Conservation (phyloP, 345 rosid species). For the Populus davidiana region DNA sequence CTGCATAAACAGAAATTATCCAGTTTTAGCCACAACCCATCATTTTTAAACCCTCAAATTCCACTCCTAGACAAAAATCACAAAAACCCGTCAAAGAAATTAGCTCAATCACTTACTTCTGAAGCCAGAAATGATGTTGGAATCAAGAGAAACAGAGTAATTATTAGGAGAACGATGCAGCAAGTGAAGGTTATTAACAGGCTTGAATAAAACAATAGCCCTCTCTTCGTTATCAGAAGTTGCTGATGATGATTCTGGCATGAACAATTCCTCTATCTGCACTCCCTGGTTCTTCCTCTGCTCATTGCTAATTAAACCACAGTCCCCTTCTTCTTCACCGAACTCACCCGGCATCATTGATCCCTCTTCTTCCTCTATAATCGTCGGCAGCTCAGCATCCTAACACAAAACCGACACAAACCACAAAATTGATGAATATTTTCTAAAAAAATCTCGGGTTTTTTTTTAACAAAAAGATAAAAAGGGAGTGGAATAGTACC, state of each 20-base stretch:
- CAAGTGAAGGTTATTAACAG: conserved; percentile 22
- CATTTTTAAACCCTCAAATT: neutral
- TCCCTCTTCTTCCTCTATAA: conserved; percentile 53
- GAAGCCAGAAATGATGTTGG: conserved; percentile 45
- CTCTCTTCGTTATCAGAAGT: conserved; percentile 42
- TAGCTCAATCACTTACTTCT: conserved; percentile 37
- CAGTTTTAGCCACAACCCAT: neutral
- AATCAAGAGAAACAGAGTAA: conserved; percentile 34
- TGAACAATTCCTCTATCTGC: neutral
- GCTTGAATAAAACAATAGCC: conserved; percentile 62
- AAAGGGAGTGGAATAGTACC: conserved; percentile 27
- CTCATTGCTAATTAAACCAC: neutral
- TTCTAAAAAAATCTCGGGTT: neutral
- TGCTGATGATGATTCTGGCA: neutral
- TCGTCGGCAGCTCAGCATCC: conserved; percentile 58
- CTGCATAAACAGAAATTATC: conserved; percentile 20
- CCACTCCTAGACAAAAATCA: neutral
- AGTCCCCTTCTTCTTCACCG: neutral
- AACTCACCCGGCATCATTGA: conserved; percentile 11
- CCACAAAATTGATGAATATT: neutral
- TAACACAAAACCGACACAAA: neutral
- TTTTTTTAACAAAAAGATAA: no score
- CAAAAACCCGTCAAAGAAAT: neutral
- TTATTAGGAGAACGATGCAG: conserved; percentile 24
- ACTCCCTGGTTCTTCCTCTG: neutral